Evolutionary conservation across 2,329 filamentous ascomycete species (phyloP).

Genomic region (Neospermospora avenae): DNA sequence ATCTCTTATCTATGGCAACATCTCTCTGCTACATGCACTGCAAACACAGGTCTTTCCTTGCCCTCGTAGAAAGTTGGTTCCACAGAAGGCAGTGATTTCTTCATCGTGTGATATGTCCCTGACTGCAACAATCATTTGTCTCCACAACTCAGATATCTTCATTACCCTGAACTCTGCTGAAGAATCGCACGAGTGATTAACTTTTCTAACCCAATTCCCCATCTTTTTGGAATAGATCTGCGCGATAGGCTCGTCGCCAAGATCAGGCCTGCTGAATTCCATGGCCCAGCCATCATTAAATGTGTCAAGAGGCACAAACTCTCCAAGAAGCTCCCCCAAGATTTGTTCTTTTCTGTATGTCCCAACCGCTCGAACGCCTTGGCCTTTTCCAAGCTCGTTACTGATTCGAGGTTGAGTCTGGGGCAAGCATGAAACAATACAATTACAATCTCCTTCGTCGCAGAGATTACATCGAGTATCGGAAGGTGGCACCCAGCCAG

Average conservation of each 20-base stretch:
- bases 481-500: slow-evolving; percentile 2
- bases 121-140: slow-evolving; percentile 9
- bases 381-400: not conserved
- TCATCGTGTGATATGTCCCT: slow-evolving; percentile 8
- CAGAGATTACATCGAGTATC: slow-evolving; percentile 5
- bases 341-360: not conserved
- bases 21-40: not conserved
- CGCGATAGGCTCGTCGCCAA: slow-evolving; percentile 8
- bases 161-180: slow-evolving; percentile 4
- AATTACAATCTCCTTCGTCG: slow-evolving; percentile 6
- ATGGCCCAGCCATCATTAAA: slow-evolving; percentile 5
- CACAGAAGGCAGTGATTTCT: slow-evolving; percentile 9
- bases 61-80: slow-evolving; percentile 3
- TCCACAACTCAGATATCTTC: slow-evolving; percentile 12
- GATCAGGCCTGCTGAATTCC: slow-evolving; percentile 13
- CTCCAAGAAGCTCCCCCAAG: slow-evolving; percentile 9
- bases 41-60: slow-evolving; percentile 10
- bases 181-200: slow-evolving; percentile 9
- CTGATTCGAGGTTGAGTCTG: slow-evolving; percentile 1
- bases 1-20: not conserved
- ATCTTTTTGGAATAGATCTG: slow-evolving; percentile 10
- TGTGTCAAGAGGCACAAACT: slow-evolving; percentile 1
- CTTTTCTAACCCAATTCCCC: slow-evolving; percentile 10
- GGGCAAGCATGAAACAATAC: slow-evolving; percentile 1
- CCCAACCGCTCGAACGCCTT: not conserved